A percentile compares a stretch with the other conserved stretches of the same genome.
Evolutionary conservation across 202 grass and related monocot species (phyloP).

Genomic region (Carex arenaria): DNA sequence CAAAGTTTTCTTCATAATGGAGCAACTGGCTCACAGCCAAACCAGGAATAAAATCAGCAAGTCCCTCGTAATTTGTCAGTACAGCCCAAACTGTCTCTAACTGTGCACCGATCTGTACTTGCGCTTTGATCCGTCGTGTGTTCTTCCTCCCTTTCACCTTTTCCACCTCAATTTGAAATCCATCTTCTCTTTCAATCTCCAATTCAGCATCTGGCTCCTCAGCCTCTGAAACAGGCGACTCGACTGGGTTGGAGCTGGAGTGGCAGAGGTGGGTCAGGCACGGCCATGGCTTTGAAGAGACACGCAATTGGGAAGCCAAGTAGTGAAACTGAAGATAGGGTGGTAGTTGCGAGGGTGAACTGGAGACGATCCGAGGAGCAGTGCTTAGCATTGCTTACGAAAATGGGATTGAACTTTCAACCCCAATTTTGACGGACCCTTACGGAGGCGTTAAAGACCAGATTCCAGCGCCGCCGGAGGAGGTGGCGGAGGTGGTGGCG

Average conservation of each 20-base stretch:
- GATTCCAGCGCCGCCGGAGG: not conserved
- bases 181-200: conserved; percentile 14
- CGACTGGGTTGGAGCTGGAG: conserved; percentile 4
- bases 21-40: conserved; percentile 60
- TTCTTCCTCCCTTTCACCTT: conserved; percentile 42
- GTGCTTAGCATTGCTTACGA: not conserved
- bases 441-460: not conserved
- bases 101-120: conserved; percentile 41
- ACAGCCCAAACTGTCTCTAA: conserved; percentile 67
- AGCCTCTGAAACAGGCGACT: not conserved
- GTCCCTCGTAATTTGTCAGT: conserved; percentile 78
- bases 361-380: not conserved
- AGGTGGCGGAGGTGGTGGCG: not conserved
- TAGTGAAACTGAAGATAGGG: not conserved
- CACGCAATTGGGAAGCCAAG: not conserved
- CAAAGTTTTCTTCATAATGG: conserved; percentile 26
- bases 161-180: conserved; percentile 45
- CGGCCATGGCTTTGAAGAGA: not conserved
- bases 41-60: conserved; percentile 61
- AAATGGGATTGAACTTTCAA: not conserved
- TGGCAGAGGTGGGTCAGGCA: not conserved
- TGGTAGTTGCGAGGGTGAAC: not conserved
- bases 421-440: not conserved
- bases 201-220: not conserved
- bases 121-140: conserved; percentile 35